Evolutionary conservation across 1,284 basidiomycete species (phyloP), one percentile per base, ranked within the genome.

Genomic region (Cryptococcus sp.): DNA sequence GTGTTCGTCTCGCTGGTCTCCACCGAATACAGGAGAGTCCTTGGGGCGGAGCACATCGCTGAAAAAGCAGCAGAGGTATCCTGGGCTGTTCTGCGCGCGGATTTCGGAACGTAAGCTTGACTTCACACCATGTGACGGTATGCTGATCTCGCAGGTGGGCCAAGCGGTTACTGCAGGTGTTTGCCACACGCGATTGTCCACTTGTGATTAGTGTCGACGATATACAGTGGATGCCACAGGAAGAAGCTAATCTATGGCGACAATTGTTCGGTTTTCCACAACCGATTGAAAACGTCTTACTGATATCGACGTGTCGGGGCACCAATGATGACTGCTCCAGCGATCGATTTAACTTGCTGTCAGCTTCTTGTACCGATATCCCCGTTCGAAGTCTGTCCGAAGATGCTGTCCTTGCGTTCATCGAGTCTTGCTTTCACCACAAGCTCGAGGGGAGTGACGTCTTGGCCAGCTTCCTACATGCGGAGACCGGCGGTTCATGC

Each of bases 181-280:
- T 76, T 43, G 73, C 70, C 0, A 64, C 68, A 1, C 41, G 50
- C 0, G 7, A 46, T 1, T 59, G 71, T 3, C 75, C 75, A 0
- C 58, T 76, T 6, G 53, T 76, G 2, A 59, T 76, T 7, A 35
- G 72, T 11, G 41, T 76, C 23, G 73, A 76, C 57, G 73, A 76
- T 49, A 60, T 65, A 4, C 73, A 76, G 50, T 76, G 73, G 72
- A 58, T 72, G 31, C 56, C 63, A 0, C 42, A 52, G 2, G 66
- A 68, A 14, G 71, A 74, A 48, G 50, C 65, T 2, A 57, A 62
- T 2, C 52, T 71, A 45, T 70, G 58, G 58, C 50, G 60, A 13
- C 43, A 58, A 36, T 45, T 65, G 11, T 56, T 72, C 8, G 57
- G 60, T 10, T 58, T 58, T n/a, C 5, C n/a, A 5, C 47, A 55